These are phyloP conservation scores for Narthecium ossifragum DNA, from an alignment of 106 monocot genomes.

Conservation along the genomic window DNA sequence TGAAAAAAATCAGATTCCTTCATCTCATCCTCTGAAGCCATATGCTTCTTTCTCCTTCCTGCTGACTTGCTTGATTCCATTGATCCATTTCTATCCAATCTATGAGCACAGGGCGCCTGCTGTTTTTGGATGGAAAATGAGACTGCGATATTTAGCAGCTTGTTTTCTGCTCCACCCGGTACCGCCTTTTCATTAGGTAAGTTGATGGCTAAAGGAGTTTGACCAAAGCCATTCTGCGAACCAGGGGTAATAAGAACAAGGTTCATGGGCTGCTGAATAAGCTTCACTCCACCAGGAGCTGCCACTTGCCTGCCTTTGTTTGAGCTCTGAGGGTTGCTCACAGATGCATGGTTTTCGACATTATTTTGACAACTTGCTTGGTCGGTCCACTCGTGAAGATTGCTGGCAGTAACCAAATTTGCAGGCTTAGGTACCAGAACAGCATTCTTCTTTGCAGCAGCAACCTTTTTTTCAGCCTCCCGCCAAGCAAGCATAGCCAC, in stretches of 20 bases:
- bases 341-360: background rate
- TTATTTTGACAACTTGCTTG: background rate
- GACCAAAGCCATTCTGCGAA: background rate
- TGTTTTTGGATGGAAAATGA: conserved; percentile 15
- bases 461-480: conserved; percentile 19
- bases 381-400: too few species aligned
- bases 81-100: conserved; percentile 14
- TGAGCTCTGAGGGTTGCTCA: conserved; percentile 1
- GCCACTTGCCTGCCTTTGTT: background rate
- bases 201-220: background rate
- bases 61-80: background rate
- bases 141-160: background rate
- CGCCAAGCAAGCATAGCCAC: conserved; percentile 17
- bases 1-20: background rate
- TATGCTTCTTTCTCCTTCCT: conserved; percentile 8
- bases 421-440: background rate
- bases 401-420: too few species aligned
- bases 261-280: background rate
- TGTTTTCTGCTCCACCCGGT: background rate
- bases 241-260: conserved; percentile 1
- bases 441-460: conserved; percentile 8
- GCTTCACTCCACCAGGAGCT: background rate
- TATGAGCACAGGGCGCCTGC: background rate
- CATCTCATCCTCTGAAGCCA: background rate
- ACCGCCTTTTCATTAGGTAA: background rate